phyloP scores from a whole-genome alignment of 495 filamentous ascomycete species.

The Aspergillus biplanus region DNA sequence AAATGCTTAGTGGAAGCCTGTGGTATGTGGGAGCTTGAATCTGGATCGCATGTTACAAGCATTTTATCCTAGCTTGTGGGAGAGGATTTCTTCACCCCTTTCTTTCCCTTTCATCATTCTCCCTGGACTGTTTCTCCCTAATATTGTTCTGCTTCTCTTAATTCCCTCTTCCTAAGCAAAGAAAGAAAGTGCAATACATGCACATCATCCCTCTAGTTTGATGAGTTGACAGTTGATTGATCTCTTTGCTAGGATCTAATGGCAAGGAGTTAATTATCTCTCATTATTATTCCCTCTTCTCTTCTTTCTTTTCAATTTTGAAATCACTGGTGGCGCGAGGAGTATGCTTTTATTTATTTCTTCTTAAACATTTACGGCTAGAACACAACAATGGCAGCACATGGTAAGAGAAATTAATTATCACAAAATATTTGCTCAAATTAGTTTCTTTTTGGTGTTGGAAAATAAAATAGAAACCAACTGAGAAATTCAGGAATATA shows the following conservation, averaged over 20 bases:
- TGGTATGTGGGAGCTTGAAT: background rate
- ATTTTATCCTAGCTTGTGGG: conserved; percentile 3
- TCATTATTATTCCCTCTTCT: background rate
- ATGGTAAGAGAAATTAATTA: conserved; percentile 17
- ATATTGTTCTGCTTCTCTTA: conserved; percentile 34
- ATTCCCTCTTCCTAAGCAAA: conserved; percentile 26
- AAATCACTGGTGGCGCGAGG: conserved; percentile 29
- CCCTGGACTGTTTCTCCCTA: conserved; percentile 33
- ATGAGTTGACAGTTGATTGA: conserved; percentile 3
- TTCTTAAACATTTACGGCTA: conserved; percentile 14
- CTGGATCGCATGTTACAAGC: background rate
- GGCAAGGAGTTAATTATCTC: conserved; percentile 11
- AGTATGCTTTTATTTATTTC: conserved; percentile 28
- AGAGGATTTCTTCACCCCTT: conserved; percentile 4
- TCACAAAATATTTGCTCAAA: background rate
- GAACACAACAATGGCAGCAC: conserved; percentile 6
- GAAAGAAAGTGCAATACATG: conserved; percentile 33
- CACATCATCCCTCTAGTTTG: conserved; percentile 11
- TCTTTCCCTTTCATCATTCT: conserved; percentile 15
- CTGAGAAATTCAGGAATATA: too few relatives aligned
- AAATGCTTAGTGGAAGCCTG: background rate
- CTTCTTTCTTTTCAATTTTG: conserved; percentile 18
- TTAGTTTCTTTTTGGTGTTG: background rate
- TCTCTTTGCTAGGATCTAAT: background rate
- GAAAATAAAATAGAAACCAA: too few relatives aligned